These are phyloP conservation scores for Mrakia frigida DNA, from an alignment of 768 basidiomycete species.

Conservation along the genomic window DNA sequence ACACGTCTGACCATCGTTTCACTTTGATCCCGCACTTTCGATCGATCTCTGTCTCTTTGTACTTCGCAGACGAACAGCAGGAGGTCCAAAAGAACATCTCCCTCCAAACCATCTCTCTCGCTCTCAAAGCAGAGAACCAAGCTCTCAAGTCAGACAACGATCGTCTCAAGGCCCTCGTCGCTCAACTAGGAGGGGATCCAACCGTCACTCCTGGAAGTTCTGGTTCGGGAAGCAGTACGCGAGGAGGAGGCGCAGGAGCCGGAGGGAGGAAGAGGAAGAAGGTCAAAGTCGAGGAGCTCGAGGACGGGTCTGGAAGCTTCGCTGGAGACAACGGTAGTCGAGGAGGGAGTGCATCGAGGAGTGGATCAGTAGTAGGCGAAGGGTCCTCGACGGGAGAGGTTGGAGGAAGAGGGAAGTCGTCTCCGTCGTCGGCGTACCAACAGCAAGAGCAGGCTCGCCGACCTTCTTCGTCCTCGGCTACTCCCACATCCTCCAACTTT, in stretches of 20 bases:
- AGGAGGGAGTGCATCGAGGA: not conserved
- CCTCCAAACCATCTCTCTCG: slow-evolving; percentile 29
- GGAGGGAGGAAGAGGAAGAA: slow-evolving; percentile 11
- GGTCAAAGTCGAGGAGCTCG: not conserved
- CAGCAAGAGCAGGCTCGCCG: not conserved
- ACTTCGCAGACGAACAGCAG: slow-evolving; percentile 23
- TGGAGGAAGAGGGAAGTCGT: not conserved
- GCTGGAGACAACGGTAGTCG: not conserved
- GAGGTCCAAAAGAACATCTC: slow-evolving; percentile 32
- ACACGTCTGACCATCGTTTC: too few species aligned
- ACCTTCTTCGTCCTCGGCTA: not conserved
- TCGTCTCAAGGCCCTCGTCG: slow-evolving; percentile 6
- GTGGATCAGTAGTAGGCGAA: not conserved
- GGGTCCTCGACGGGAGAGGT: not conserved
- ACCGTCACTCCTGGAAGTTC: slow-evolving; percentile 10
- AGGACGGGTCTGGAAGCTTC: not conserved
- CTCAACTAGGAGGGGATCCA: slow-evolving; percentile 21
- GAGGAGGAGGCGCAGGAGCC: not conserved
- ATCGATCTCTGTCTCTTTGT: not conserved
- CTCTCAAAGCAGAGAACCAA: slow-evolving; percentile 20
- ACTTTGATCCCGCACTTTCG: not conserved
- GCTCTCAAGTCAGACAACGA: slow-evolving; percentile 20
- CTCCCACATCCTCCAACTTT: not conserved
- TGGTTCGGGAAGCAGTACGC: not conserved
- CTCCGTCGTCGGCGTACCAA: not conserved